phyloP scores from a whole-genome alignment of 208 protist genomes.

The Trypanosoma conorhini region DNA sequence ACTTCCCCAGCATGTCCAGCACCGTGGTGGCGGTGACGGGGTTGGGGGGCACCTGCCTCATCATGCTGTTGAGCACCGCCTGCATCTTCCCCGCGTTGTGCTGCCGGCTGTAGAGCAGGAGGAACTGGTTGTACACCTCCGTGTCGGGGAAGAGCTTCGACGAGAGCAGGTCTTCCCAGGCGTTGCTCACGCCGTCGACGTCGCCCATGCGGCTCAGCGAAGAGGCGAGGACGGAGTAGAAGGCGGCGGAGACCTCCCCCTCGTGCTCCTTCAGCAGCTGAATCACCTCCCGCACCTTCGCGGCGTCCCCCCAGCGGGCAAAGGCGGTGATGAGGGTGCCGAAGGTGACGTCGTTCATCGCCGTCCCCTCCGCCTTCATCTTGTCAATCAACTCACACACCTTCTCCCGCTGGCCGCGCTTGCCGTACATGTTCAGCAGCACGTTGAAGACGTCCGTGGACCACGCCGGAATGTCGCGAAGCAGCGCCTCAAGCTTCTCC shows the following conservation, averaged over 20 bases:
- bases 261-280: slow-evolving; percentile 49
- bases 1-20: slow-evolving; percentile 92
- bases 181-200: slow-evolving; percentile 54
- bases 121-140: slow-evolving; percentile 91
- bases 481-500: slow-evolving; percentile 57
- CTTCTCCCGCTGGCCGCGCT: slow-evolving; percentile 43
- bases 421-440: slow-evolving; percentile 72
- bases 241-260: slow-evolving; percentile 54
- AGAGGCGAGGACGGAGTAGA: slow-evolving; percentile 80
- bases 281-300: slow-evolving; percentile 65
- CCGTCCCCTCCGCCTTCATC: slow-evolving; percentile 40
- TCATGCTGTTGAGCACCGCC: slow-evolving; percentile 90
- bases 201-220: slow-evolving; percentile 73
- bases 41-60: slow-evolving; percentile 88
- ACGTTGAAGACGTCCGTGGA: slow-evolving; percentile 75
- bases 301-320: slow-evolving; percentile 65
- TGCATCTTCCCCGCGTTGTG: slow-evolving; percentile 89
- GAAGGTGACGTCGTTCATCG: slow-evolving; percentile 77
- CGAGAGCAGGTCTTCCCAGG: slow-evolving; percentile 74
- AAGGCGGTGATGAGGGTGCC: slow-evolving; percentile 71
- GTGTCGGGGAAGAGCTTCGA: slow-evolving; percentile 82
- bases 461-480: slow-evolving; percentile 60
- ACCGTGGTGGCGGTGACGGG: slow-evolving; percentile 90
- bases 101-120: slow-evolving; percentile 82
- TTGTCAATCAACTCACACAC: slow-evolving; percentile 65